These are phyloP conservation scores for Craterostigma plantagineum DNA, from an alignment of 257 asterid species.

Conservation along the genomic window DNA sequence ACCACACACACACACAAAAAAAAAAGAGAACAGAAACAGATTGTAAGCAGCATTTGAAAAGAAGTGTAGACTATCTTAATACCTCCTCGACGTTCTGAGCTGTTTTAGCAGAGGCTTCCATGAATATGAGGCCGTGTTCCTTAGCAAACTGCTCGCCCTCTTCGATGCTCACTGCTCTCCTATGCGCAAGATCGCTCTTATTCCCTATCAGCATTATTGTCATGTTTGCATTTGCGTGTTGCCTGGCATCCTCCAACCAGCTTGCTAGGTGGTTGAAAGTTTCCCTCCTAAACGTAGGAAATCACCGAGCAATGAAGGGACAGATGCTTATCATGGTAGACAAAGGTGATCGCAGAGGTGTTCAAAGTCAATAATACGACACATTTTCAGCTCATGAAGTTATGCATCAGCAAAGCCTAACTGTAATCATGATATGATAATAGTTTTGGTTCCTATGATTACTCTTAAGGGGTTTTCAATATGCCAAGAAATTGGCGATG, in stretches of 20 bases:
- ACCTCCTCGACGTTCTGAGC: constrained; percentile 87
- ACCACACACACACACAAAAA: not conserved
- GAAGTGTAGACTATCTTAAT: not conserved
- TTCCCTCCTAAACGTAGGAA: constrained; percentile 43
- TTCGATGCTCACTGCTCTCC: constrained; percentile 74
- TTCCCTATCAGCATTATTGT: constrained; percentile 72
- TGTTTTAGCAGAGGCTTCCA: constrained; percentile 86
- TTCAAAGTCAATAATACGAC: too few species aligned
- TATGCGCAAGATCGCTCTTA: constrained; percentile 61
- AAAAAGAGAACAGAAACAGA: too few species aligned
- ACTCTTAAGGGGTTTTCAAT: too few species aligned
- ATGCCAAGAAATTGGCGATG: too few species aligned
- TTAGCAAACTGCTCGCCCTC: constrained; percentile 78
- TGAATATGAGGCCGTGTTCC: constrained; percentile 71
- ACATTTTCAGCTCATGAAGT: too few species aligned
- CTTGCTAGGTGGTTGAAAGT: constrained; percentile 82
- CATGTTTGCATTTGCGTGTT: constrained; percentile 79
- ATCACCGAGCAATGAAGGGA: too few species aligned
- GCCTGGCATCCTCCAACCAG: constrained; percentile 90
- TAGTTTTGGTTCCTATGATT: too few species aligned
- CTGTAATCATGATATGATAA: too few species aligned
- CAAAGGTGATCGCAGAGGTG: too few species aligned
- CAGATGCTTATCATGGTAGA: too few species aligned
- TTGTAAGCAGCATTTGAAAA: too few species aligned
- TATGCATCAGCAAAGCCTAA: too few species aligned